Percentiles rank a stretch among this genome's conserved stretches.
These are phyloP conservation scores for Claviceps arundinis DNA, from an alignment of 2,329 filamentous ascomycete species.

Conservation along the genomic window DNA sequence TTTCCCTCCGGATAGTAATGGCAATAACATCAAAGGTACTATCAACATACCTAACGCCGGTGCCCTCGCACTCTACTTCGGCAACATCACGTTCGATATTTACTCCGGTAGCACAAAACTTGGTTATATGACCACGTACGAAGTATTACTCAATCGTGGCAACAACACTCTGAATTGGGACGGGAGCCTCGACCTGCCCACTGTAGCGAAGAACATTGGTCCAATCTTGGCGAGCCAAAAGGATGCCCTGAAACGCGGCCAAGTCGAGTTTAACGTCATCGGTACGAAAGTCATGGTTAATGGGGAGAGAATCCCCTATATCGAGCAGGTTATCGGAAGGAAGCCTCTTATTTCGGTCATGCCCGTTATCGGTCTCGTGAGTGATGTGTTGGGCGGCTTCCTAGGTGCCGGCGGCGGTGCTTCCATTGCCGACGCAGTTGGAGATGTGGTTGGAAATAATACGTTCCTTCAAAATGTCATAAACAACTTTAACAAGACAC, in stretches of 20 bases:
- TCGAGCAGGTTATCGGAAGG: conserved; percentile 29
- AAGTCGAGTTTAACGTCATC: conserved; percentile 26
- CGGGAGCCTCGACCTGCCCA: conserved; percentile 27
- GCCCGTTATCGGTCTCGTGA: conserved; percentile 25
- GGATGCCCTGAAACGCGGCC: conserved; percentile 22
- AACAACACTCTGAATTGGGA: conserved; percentile 29
- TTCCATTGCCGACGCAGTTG: conserved; percentile 21
- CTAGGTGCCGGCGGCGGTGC: conserved; percentile 11
- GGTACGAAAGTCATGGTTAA: conserved; percentile 29
- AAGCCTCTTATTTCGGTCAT: conserved; percentile 22
- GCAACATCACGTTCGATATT: conserved; percentile 32
- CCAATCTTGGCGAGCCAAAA: conserved; percentile 25
- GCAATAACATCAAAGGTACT: conserved; percentile 28
- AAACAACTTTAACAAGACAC: conserved; percentile 19
- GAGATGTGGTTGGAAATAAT: conserved; percentile 25
- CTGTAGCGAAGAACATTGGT: conserved; percentile 27
- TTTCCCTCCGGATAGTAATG: conserved; percentile 23
- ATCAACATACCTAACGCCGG: conserved; percentile 33
- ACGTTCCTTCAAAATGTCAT: conserved; percentile 25
- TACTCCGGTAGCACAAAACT: conserved; percentile 25
- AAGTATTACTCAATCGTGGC: conserved; percentile 27
- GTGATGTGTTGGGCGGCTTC: conserved; percentile 24
- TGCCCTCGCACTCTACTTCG: conserved; percentile 28
- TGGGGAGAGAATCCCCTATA: conserved; percentile 28
- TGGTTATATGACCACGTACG: conserved; percentile 24